A percentile compares a stretch with the other conserved stretches of the same genome.
These are phyloP conservation scores for Clonostachys chloroleuca DNA, from an alignment of 2,329 filamentous ascomycete genomes.

Conservation along the genomic window DNA sequence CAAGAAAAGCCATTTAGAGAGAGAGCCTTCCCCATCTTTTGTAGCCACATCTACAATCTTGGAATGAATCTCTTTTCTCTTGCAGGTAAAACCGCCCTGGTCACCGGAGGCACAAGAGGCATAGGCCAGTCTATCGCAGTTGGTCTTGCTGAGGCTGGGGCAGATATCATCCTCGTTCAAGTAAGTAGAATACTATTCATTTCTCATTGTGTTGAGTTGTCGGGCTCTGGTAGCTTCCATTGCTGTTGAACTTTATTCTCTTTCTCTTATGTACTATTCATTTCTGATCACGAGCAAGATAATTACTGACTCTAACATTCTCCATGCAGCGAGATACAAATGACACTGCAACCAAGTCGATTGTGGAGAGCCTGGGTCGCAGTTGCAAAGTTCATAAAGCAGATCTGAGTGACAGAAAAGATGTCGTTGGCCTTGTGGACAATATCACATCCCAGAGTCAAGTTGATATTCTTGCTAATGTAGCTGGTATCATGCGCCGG, in stretches of 20 bases:
- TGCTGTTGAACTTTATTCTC: too few species aligned
- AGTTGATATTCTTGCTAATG: background rate
- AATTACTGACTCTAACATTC: too few species aligned
- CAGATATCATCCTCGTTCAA: conserved; percentile 11
- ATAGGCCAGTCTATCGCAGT: conserved; percentile 14
- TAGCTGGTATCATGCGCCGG: background rate
- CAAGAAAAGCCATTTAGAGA: too few species aligned
- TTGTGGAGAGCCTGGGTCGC: conserved; percentile 61
- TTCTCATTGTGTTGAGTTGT: too few species aligned
- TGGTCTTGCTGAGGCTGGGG: conserved; percentile 10
- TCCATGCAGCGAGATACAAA: conserved; percentile 31
- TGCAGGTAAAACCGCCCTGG: conserved; percentile 8
- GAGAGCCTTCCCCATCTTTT: too few species aligned
- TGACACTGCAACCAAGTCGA: conserved; percentile 48
- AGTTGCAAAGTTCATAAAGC: conserved; percentile 12
- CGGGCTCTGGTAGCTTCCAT: too few species aligned
- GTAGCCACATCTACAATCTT: too few species aligned
- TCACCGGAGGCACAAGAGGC: conserved; percentile 12
- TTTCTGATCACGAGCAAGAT: too few species aligned
- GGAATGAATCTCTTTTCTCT: conserved; percentile 9
- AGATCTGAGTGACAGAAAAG: too few species aligned
- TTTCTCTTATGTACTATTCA: too few species aligned
- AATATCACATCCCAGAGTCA: background rate
- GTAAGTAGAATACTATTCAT: too few species aligned
- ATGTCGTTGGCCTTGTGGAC: too few species aligned